Conservation (phyloP, 1,284 basidiomycete species). For the Moniliophthora roreri region DNA sequence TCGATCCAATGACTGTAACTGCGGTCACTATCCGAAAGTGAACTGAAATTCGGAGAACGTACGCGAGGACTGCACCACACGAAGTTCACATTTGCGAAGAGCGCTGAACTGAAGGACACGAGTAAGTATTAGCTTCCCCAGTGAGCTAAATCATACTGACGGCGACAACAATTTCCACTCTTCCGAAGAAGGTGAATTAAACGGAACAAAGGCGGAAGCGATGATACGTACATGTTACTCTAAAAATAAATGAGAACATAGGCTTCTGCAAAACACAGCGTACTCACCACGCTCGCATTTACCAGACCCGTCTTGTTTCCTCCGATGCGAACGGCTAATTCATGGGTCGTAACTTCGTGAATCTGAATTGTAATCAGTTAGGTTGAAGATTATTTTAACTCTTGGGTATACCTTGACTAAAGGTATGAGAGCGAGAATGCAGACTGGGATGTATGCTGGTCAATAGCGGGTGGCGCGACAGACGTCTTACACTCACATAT, state of each 20-base stretch:
- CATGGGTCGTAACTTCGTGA: conserved; percentile 78
- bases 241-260: conserved; percentile 26
- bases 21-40: conserved; percentile 1
- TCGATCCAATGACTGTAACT: conserved; percentile 70
- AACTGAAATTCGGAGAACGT: conserved; percentile 27
- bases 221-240: conserved; percentile 63
- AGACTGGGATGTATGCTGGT: conserved; percentile 40
- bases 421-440: conserved; percentile 65
- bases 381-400: neutral
- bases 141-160: conserved; percentile 37
- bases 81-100: conserved; percentile 79
- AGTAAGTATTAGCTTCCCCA: neutral
- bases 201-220: conserved; percentile 5
- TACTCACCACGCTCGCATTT: conserved; percentile 77
- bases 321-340: conserved; percentile 73
- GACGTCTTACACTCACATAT: conserved; percentile 43
- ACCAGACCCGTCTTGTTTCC: conserved; percentile 78
- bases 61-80: conserved; percentile 81
- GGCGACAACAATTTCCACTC: conserved; percentile 73
- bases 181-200: conserved; percentile 26
- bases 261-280: neutral
- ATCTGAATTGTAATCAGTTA: conserved; percentile 41
- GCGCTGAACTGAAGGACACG: conserved; percentile 61
- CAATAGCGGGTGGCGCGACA: neutral
- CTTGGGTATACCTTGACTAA: conserved; percentile 61